Conservation (phyloP, 2,329 filamentous ascomycete genomes). For the Fusarium sp. region DNA sequence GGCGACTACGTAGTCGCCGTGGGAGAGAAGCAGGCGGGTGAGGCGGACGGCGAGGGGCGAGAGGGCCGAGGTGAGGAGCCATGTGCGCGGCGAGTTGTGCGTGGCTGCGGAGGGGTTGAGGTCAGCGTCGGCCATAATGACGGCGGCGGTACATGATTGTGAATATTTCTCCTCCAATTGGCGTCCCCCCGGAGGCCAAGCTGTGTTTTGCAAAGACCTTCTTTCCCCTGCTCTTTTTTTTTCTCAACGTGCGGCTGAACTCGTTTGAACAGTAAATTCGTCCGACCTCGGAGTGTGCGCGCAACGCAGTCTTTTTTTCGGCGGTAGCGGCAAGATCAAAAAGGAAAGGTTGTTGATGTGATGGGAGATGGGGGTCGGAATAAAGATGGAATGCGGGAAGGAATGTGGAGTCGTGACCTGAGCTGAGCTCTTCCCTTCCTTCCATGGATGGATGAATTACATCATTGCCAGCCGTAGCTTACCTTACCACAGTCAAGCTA, state of each 20-base stretch:
- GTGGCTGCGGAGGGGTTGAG: slow-evolving; percentile 60
- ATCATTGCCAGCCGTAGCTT: slow-evolving; percentile 30
- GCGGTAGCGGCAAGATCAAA: slow-evolving; percentile 1
- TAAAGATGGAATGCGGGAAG: slow-evolving; percentile 22
- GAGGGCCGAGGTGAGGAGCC: slow-evolving; percentile 89
- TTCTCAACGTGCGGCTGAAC: not conserved
- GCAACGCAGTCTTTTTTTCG: not conserved
- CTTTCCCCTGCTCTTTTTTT: slow-evolving; percentile 14
- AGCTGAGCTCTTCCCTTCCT: slow-evolving; percentile 21
- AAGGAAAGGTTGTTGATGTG: not conserved
- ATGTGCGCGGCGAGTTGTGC: slow-evolving; percentile 83
- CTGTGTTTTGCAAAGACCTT: not conserved
- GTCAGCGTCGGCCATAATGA: slow-evolving; percentile 49
- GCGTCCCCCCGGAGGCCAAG: slow-evolving; percentile 1
- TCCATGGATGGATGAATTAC: slow-evolving; percentile 29
- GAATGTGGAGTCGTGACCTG: slow-evolving; percentile 34
- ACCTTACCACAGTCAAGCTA: not conserved
- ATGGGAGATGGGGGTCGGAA: slow-evolving; percentile 9
- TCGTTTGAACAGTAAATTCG: not conserved
- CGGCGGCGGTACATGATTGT: slow-evolving; percentile 37
- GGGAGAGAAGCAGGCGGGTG: slow-evolving; percentile 82
- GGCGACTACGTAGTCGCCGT: slow-evolving; percentile 94
- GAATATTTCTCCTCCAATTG: slow-evolving; percentile 4
- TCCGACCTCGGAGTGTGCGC: not conserved
- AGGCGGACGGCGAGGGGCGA: slow-evolving; percentile 87